Base-by-base conservation (phyloP, 495 filamentous ascomycete species). In the Penicillium fimorum region DNA sequence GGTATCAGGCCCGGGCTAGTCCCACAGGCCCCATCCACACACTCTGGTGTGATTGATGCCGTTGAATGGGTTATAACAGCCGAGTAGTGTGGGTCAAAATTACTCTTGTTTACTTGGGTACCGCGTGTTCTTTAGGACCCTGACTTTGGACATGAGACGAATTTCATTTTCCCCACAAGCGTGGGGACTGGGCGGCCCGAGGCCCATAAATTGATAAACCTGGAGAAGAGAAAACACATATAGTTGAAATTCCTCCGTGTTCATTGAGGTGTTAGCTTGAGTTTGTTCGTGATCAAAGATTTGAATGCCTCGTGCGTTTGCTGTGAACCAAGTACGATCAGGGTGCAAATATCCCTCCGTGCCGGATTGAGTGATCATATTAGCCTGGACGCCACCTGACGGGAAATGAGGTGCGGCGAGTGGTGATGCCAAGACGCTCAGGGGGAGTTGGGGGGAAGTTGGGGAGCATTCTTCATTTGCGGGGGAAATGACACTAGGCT, bases 121-220 rank as follows among this genome's bases (percentile, higher is more conserved):
- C 45, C 2, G 7, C 10, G 5, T 9, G 15, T 10, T 18, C 25
- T 32, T 47, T 7, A 8, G 12, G 4, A 33, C 6, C 2, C 17
- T 18, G 27, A 4, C 35, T 37, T 18, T 47, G 40, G 53, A 41
- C 27, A 44, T 41, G 37, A 55, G 51, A 18, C 2, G 17, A 25
- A 27, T 20, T n/a, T 2, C 45, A 3, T 10, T 50, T 46, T 46
- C 53, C 53, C 50, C 49, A 49, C 50, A 52, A 47, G 25, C 27
- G 15, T 41, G 17, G 9, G 35, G 47, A 43, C 52, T 40, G 18
- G 43, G 3, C 43, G 53, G 58, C 27, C 53, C 53, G 53, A 53
- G 48, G 43, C 53, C 48, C 53, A 57, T 49, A 27, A 20, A 22
- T 42, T 22, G 48, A 52, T 55, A 35, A 51, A 44, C 13, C 32